Evolutionary conservation across 495 filamentous ascomycete species (phyloP), one percentile per base, ranked within the genome.

Genomic region (Xylaria sp.): DNA sequence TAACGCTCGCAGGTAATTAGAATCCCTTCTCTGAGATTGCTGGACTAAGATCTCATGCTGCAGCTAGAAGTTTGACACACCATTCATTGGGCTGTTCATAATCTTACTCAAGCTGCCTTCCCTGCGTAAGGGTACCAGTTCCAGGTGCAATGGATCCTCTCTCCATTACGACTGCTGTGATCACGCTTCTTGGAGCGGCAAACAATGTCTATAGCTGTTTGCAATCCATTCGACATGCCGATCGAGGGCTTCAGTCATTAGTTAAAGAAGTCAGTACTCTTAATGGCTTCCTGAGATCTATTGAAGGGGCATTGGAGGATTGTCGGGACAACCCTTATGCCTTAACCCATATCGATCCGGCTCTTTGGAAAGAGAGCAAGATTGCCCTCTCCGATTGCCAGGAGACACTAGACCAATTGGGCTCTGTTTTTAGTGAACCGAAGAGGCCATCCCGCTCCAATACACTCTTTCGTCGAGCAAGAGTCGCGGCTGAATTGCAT

Each of bases 101-200:
- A 19, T 6, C n/a, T 0, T 31, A 31, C 26, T 29, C 14, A n/a
- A 41, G 50, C 50, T n/a, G 17, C 24, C 26, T 26, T 46, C 46
- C 40, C 15, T 55, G 40, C 19, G 50, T 21, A 61, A 61, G 52
- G 40, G 26, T 21, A 70, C 15, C 4, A 31, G n/a, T 46, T 21
- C 33, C 21, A 55, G 15, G 24, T 31, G 29, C 69, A 64, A 74
- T 74, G 72, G 74, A 76, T 66, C 72, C 72, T 50, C 74, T 76
- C 40, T 74, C 72, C 35, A 73, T 74, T 43, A 70, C 71, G 31
- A 67, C 71, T 24, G 69, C 72, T 11, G 69, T 76, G 44, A 74
- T 76, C 33, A 66, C 74, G 11, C 40, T 76, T 26, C 6, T 76
- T 52, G 65, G 73, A 43, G 72, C 74, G 5, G 58, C 74, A 26